Evolutionary conservation across 306 rosid genomes (phyloP).

Genomic region (Quercus engelmannii): DNA sequence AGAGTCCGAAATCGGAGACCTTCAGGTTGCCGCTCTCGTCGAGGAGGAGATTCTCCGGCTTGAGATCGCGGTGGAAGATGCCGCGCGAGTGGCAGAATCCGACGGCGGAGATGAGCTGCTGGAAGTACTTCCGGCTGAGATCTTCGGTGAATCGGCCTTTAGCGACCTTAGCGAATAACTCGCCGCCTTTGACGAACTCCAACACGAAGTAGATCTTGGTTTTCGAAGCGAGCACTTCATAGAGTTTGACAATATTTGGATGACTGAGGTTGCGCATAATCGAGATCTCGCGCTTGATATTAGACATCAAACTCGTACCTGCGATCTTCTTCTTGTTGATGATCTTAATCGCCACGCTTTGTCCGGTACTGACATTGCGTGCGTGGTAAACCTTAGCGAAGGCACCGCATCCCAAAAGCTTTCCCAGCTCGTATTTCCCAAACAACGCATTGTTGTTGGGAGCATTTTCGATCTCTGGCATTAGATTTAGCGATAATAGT

Average conservation of each 20-base stretch:
- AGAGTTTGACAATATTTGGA: conserved; percentile 57
- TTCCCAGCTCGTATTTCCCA: conserved; percentile 62
- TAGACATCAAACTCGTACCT: conserved; percentile 23
- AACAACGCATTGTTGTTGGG: conserved; percentile 26
- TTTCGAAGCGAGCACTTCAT: conserved; percentile 66
- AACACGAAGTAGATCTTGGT: conserved; percentile 64
- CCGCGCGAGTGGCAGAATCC: conserved; percentile 69
- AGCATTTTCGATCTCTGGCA: conserved; percentile 22
- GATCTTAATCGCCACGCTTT: conserved; percentile 59
- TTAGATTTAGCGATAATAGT: background rate
- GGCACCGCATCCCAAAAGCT: conserved; percentile 73
- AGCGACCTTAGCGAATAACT: conserved; percentile 46
- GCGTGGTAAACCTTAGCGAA: conserved; percentile 78
- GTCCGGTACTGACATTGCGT: conserved; percentile 40
- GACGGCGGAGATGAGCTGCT: conserved; percentile 67
- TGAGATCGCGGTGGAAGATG: conserved; percentile 68
- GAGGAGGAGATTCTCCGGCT: conserved; percentile 62
- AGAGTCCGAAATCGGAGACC: conserved; percentile 71
- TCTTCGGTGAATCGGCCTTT: conserved; percentile 53
- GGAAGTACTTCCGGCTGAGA: conserved; percentile 45
- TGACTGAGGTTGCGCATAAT: conserved; percentile 66
- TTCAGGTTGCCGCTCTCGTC: conserved; percentile 52
- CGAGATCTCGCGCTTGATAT: conserved; percentile 62
- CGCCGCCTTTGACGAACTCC: conserved; percentile 71
- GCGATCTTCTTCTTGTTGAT: conserved; percentile 60